Percentiles rank a stretch among this genome's conserved stretches.
Conservation (phyloP, 2,329 filamentous ascomycete species). For the Ophiostoma montium region DNA sequence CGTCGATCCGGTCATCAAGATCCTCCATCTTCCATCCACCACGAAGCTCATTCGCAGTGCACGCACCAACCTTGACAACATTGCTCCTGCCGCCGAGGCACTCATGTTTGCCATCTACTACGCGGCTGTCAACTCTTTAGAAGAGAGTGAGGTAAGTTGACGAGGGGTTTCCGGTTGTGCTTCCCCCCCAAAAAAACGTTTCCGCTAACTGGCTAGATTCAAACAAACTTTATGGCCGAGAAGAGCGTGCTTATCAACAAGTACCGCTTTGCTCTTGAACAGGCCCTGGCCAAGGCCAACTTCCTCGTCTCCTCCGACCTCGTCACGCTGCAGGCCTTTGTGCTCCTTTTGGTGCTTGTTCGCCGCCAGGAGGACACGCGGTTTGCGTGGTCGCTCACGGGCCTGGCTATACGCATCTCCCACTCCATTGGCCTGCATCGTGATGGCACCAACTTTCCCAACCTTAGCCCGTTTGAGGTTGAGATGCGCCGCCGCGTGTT, state of each 20-base stretch:
- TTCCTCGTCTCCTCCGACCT: constrained; percentile 47
- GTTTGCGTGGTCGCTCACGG: constrained; percentile 50
- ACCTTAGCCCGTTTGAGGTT: constrained; percentile 43
- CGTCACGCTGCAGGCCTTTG: constrained; percentile 45
- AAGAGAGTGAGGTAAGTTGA: constrained; percentile 42
- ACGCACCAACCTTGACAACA: constrained; percentile 40
- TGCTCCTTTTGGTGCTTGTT: constrained; percentile 41
- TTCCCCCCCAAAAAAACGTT: too few relatives aligned
- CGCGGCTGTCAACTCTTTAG: constrained; percentile 42
- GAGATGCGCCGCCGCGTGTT: constrained; percentile 50
- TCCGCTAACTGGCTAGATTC: constrained; percentile 24
- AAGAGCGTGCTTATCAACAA: constrained; percentile 31
- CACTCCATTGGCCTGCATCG: constrained; percentile 41
- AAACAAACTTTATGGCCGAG: constrained; percentile 33
- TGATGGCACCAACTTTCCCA: constrained; percentile 38
- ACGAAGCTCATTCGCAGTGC: constrained; percentile 28
- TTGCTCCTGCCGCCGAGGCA: constrained; percentile 43
- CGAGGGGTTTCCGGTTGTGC: too few relatives aligned
- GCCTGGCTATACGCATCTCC: constrained; percentile 42
- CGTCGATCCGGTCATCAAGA: constrained; percentile 29
- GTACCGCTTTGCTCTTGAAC: constrained; percentile 41
- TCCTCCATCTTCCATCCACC: constrained; percentile 33
- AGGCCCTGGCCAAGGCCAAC: constrained; percentile 45
- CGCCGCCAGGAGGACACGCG: constrained; percentile 36
- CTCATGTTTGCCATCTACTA: constrained; percentile 51